Base-by-base conservation (phyloP, 176 grass and related monocot species). In the Triticum timopheevii region DNA sequence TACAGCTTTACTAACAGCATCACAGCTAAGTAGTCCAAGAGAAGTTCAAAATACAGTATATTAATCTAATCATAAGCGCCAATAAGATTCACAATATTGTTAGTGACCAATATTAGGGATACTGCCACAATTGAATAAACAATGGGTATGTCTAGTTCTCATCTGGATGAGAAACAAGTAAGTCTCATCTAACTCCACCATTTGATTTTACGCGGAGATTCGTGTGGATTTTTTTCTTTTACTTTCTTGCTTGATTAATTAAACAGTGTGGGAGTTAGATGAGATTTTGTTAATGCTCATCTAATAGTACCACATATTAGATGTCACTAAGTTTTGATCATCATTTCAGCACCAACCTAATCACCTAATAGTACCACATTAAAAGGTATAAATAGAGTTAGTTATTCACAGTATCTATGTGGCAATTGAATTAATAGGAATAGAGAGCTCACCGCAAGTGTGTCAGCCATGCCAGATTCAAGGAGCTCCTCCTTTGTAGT, bases 391-490 rank as follows among this genome's bases (percentile, higher is more conserved):
- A 62, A 40, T 50, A 42, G 0, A 9, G 6, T 22, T 13, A 81
- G 4, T 38, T 84, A 76, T 74, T 42, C 13, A 13, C 47, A 50
- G 15, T 15, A 54, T 16, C 7, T 77, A 25, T 24, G 5, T 2
- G 24, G 1, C 8, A 35, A 77, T 63, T 76, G 56, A 84, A 78
- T 24, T 63, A 10, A 34, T 45, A 68, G 23, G 13, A 69, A 76
- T 22, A 34, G 40, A 56, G 25, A 71, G 82, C 89, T 84, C 61
- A 98, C 95, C 61, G 87, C 75, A 3, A 98, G 83, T 1, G 86
- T 93, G 69, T 95, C 91, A 79, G 96, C 93, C 96, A 91, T 88
- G 69, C 96, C 96, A 11, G 90, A 85, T 74, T 95, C 96, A 74
- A 98, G 86, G 84, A 95, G 89, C 76, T 98, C 93, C 84, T 98